A percentile compares a stretch with the other conserved stretches of the same genome.
Conservation (phyloP, 768 basidiomycete species). For the Tulasnella sp. region DNA sequence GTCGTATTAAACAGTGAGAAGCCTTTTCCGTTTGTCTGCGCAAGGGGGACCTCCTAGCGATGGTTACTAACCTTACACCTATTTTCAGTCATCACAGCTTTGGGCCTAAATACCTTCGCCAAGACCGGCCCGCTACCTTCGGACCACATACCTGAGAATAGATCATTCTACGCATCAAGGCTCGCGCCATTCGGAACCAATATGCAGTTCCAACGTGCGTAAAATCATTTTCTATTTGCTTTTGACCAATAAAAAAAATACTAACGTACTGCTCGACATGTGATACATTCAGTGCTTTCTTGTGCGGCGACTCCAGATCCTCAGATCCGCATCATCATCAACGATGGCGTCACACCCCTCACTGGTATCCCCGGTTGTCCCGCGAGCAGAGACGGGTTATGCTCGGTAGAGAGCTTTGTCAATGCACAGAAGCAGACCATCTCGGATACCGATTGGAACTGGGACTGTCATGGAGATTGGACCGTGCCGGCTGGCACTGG, state of each 20-base stretch:
- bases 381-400: slow-evolving; percentile 27
- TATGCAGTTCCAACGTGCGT: slow-evolving; percentile 67
- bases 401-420: slow-evolving; percentile 28
- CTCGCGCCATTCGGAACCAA: slow-evolving; percentile 33
- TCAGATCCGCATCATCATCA: slow-evolving; percentile 27
- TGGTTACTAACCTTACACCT: slow-evolving; percentile 11
- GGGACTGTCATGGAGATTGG: slow-evolving; percentile 51
- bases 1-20: slow-evolving; percentile 73
- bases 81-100: slow-evolving; percentile 61
- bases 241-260: no score
- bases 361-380: slow-evolving; percentile 27
- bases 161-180: slow-evolving; percentile 24
- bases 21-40: slow-evolving; percentile 9
- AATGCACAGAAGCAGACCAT: slow-evolving; percentile 24
- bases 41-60: not conserved
- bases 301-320: slow-evolving; percentile 25
- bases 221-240: not conserved
- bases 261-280: not conserved
- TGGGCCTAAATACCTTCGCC: slow-evolving; percentile 70
- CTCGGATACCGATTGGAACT: slow-evolving; percentile 28
- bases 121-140: slow-evolving; percentile 60
- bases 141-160: slow-evolving; percentile 51
- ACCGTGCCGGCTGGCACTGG: slow-evolving; percentile 46
- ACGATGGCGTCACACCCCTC: slow-evolving; percentile 30
- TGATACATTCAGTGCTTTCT: slow-evolving; percentile 17